Evolutionary conservation across 371 early-diverging fungal species (phyloP).

Genomic region (Neoconidiobolus thromboides): DNA sequence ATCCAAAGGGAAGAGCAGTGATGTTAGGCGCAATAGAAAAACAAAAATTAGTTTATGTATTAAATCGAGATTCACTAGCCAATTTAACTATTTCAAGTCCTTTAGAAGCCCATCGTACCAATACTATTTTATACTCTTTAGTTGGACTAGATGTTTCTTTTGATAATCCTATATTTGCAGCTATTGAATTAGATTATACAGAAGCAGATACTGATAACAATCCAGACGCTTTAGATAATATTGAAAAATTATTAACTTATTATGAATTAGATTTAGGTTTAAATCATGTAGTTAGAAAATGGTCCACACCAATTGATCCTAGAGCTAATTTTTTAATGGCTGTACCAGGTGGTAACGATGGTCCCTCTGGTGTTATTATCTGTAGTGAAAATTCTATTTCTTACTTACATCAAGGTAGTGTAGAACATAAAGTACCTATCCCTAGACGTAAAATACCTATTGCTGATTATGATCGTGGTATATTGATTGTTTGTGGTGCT

Average conservation of each 20-base stretch:
- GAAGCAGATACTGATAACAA: slow-evolving; percentile 69
- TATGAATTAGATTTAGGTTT: slow-evolving; percentile 96
- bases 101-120: slow-evolving; percentile 76
- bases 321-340: slow-evolving; percentile 66
- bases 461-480: slow-evolving; percentile 36
- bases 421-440: slow-evolving; percentile 55
- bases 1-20: slow-evolving; percentile 91
- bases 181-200: slow-evolving; percentile 69
- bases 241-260: slow-evolving; percentile 73
- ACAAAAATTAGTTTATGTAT: slow-evolving; percentile 85
- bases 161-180: slow-evolving; percentile 94
- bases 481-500: slow-evolving; percentile 60
- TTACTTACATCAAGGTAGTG: slow-evolving; percentile 58
- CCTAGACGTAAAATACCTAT: slow-evolving; percentile 62
- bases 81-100: slow-evolving; percentile 86
- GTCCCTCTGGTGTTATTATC: slow-evolving; percentile 92
- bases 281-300: slow-evolving; percentile 91
- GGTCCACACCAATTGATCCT: slow-evolving; percentile 64
- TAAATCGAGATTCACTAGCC: slow-evolving; percentile 78
- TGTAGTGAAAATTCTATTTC: slow-evolving; percentile 79
- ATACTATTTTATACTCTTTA: slow-evolving; percentile 50
- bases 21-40: slow-evolving; percentile 91
- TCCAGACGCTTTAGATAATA: slow-evolving; percentile 47
- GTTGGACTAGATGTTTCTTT: slow-evolving; percentile 92
- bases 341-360: slow-evolving; percentile 84